Conservation (phyloP, 331 rosid genomes). For the Malus hybrid region DNA sequence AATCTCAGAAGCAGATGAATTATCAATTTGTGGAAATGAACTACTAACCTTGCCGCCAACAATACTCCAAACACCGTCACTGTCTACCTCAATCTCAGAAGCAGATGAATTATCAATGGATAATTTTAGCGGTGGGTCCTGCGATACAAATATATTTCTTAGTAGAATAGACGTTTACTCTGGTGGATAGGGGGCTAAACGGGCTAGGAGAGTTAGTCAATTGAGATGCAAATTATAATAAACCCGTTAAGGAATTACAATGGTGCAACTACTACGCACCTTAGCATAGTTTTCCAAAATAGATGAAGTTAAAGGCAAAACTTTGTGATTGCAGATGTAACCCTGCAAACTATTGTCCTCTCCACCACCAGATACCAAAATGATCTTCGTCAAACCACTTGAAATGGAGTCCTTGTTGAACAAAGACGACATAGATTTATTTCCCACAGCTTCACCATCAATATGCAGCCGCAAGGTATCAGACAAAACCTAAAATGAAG, state of each 20-base stretch:
- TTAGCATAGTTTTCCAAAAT: conserved; percentile 40
- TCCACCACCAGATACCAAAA: conserved; percentile 52
- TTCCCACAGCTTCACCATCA: conserved; percentile 59
- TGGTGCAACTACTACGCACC: conserved; percentile 35
- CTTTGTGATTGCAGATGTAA: conserved; percentile 58
- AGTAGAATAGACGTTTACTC: conserved; percentile 4
- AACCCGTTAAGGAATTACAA: not conserved
- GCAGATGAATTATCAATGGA: conserved; percentile 70
- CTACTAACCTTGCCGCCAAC: conserved; percentile 89
- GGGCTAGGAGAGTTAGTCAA: not conserved
- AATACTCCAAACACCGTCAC: conserved; percentile 81
- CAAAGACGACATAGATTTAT: conserved; percentile 33
- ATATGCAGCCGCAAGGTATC: conserved; percentile 51
- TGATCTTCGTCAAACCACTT: conserved; percentile 26
- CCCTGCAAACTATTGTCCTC: conserved; percentile 41
- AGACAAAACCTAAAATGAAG: conserved; percentile 50
- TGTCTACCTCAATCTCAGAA: conserved; percentile 71
- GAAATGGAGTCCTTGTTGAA: conserved; percentile 26
- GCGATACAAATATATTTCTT: conserved; percentile 22
- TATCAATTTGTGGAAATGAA: conserved; percentile 34
- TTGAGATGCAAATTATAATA: conserved; percentile 1
- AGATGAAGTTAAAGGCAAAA: conserved; percentile 34
- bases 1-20: conserved; percentile 61
- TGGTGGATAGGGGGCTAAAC: not conserved
- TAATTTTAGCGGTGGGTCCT: conserved; percentile 79